Evolutionary conservation across 116 monocot species (phyloP).

Genomic region (Phalaenopsis hybrid): DNA sequence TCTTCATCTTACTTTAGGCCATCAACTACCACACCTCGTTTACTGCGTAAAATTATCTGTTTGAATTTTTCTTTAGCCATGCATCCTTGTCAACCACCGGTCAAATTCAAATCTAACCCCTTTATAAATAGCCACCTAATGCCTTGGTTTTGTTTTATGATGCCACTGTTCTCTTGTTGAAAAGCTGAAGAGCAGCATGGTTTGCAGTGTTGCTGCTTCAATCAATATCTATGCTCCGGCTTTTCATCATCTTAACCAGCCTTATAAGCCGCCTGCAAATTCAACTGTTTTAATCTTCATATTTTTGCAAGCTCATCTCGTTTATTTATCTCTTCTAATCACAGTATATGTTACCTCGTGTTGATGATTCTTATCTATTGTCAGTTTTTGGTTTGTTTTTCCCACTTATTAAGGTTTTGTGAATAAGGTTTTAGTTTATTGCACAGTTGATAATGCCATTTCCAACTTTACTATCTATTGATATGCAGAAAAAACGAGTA

Average conservation of each 20-base stretch:
- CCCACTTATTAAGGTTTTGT: background rate
- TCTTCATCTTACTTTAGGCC: background rate
- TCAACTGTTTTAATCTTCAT: background rate
- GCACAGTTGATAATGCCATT: background rate
- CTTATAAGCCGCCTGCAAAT: background rate
- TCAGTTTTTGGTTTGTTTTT: background rate
- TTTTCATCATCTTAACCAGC: background rate
- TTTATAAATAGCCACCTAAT: too few species aligned
- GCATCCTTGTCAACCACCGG: background rate
- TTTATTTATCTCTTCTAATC: background rate
- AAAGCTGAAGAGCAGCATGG: background rate
- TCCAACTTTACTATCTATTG: background rate
- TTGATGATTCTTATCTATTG: background rate
- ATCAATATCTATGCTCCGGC: background rate
- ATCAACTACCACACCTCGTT: background rate
- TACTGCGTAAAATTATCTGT: background rate
- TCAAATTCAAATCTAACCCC: background rate
- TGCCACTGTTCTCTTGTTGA: too few species aligned
- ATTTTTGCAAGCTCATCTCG: background rate
- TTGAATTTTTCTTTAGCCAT: background rate
- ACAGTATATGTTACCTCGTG: background rate
- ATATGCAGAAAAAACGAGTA: background rate
- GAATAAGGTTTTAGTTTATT: background rate
- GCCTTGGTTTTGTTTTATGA: too few species aligned
- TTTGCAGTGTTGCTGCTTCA: background rate